These are phyloP conservation scores for Luffa acutangula DNA, from an alignment of 306 rosid species.

Conservation along the genomic window DNA sequence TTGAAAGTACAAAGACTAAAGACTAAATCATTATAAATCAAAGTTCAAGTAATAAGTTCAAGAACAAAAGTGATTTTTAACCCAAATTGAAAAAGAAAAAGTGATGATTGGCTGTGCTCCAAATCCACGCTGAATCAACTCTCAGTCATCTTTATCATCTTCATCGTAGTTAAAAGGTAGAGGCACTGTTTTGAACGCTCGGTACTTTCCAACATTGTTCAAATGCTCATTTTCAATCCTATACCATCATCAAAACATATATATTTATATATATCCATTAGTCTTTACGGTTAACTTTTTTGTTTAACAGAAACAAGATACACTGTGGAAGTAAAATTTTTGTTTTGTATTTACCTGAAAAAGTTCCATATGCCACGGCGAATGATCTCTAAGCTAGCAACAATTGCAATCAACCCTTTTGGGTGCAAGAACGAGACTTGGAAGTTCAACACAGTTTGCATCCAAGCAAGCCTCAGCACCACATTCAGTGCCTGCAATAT, in stretches of 20 bases:
- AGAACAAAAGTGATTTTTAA: too few species aligned
- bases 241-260: background rate
- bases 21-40: too few species aligned
- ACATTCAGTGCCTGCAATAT: conserved; percentile 42
- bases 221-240: conserved; percentile 2
- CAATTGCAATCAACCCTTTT: conserved; percentile 25
- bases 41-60: too few species aligned
- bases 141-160: background rate
- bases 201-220: background rate
- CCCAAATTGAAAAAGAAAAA: too few species aligned
- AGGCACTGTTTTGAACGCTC: background rate
- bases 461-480: conserved; percentile 65
- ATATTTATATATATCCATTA: background rate
- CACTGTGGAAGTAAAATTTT: too few species aligned
- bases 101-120: background rate
- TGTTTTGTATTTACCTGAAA: conserved; percentile 32
- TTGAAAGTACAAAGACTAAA: too few species aligned
- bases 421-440: conserved; percentile 24
- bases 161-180: background rate
- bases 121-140: background rate
- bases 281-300: background rate
- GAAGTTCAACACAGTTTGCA: conserved; percentile 41
- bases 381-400: conserved; percentile 49
- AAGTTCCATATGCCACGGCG: conserved; percentile 69
- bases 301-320: too few species aligned